phyloP scores from a whole-genome alignment of 495 filamentous ascomycete species.

The Penicillium cosmopolitanum region DNA sequence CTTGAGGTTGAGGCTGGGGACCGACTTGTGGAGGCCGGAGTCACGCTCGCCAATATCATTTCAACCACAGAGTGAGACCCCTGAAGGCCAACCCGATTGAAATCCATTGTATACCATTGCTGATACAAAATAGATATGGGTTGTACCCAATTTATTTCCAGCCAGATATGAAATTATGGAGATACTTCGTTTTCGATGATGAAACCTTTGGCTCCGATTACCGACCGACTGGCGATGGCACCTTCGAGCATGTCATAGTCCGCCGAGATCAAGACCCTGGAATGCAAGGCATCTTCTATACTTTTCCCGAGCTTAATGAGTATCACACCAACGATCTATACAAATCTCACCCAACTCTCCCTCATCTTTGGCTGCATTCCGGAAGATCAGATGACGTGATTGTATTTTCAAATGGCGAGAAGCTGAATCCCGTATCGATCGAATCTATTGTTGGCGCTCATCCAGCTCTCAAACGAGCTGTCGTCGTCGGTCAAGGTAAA shows the following conservation, averaged over 20 bases:
- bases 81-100: slow-evolving; percentile 7
- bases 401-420: slow-evolving; percentile 67
- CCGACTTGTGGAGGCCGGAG: slow-evolving; percentile 9
- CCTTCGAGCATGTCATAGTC: slow-evolving; percentile 50
- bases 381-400: slow-evolving; percentile 64
- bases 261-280: slow-evolving; percentile 17
- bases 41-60: slow-evolving; percentile 12
- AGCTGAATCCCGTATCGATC: slow-evolving; percentile 60
- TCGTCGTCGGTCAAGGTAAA: slow-evolving; percentile 53
- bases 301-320: slow-evolving; percentile 42
- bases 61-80: slow-evolving; percentile 10
- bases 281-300: slow-evolving; percentile 32
- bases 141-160: slow-evolving; percentile 18
- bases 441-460: slow-evolving; percentile 51
- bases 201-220: slow-evolving; percentile 24
- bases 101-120: slow-evolving; percentile 16
- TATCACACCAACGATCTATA: slow-evolving; percentile 62
- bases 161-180: slow-evolving; percentile 18
- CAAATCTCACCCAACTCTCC: slow-evolving; percentile 49
- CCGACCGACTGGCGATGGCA: slow-evolving; percentile 17
- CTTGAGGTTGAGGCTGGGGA: not conserved
- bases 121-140: slow-evolving; percentile 1
- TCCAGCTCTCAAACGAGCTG: slow-evolving; percentile 46
- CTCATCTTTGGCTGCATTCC: slow-evolving; percentile 53
- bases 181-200: slow-evolving; percentile 19